phyloP scores from a whole-genome alignment of 768 basidiomycete species.

The Suillus paluster region DNA sequence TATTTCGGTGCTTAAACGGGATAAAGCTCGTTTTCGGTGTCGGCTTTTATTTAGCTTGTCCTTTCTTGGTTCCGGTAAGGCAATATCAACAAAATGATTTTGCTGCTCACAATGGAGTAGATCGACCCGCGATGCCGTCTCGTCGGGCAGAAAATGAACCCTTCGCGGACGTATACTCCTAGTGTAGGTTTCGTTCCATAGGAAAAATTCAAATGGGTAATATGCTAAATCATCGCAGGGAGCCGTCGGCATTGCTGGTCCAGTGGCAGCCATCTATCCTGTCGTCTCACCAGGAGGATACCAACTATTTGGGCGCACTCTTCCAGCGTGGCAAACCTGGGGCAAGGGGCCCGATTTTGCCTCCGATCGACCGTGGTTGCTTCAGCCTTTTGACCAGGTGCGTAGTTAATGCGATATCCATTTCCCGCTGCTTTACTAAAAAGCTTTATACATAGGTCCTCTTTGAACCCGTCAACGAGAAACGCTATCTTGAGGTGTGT shows the following conservation, averaged over 20 bases:
- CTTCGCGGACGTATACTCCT: conserved; percentile 68
- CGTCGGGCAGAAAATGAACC: conserved; percentile 77
- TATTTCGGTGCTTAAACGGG: neutral
- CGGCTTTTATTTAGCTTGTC: conserved; percentile 68
- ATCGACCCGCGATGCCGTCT: conserved; percentile 62
- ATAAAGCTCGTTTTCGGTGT: conserved; percentile 61
- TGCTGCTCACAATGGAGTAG: conserved; percentile 28
- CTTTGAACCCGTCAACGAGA: conserved; percentile 53
- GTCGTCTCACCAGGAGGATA: conserved; percentile 70
- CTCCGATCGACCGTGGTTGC: conserved; percentile 58
- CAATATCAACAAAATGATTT: neutral
- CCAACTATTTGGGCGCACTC: conserved; percentile 63
- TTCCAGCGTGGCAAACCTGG: conserved; percentile 71
- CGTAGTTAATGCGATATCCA: too few species aligned
- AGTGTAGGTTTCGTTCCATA: conserved; percentile 39
- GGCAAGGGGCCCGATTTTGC: conserved; percentile 52
- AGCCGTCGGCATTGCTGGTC: conserved; percentile 71
- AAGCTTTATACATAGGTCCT: conserved; percentile 45
- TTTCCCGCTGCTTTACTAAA: neutral
- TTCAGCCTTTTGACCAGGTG: conserved; percentile 67
- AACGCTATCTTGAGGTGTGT: conserved; percentile 51
- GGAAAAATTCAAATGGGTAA: neutral
- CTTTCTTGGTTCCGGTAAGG: conserved; percentile 61
- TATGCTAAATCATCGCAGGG: conserved; percentile 44
- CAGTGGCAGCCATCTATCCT: conserved; percentile 68